phyloP scores from a whole-genome alignment of 257 asterid species.

The Plantago ovata region DNA sequence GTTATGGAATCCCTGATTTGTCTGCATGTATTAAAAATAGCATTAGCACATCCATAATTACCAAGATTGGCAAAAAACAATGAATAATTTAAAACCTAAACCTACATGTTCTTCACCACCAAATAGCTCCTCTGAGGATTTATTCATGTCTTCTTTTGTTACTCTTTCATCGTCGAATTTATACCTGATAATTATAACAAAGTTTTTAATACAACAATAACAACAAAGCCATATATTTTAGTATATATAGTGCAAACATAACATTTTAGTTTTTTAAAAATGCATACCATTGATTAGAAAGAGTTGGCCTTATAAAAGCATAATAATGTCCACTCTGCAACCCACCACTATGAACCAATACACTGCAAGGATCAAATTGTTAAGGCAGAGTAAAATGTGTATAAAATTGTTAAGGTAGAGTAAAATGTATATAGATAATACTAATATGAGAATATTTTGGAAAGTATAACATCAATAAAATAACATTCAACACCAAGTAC shows the following conservation, averaged over 20 bases:
- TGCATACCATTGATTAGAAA: constrained; percentile 80
- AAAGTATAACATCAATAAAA: too few relatives aligned
- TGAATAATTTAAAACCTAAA: not conserved
- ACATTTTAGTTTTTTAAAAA: not conserved
- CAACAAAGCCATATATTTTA: too few relatives aligned
- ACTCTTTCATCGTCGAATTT: constrained; percentile 72
- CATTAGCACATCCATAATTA: constrained; percentile 8
- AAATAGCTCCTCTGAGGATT: constrained; percentile 66
- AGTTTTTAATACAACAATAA: too few relatives aligned
- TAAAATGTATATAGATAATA: too few relatives aligned
- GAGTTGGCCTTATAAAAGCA: constrained; percentile 94
- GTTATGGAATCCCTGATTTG: constrained; percentile 64
- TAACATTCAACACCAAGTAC: too few relatives aligned
- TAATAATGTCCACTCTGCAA: constrained; percentile 98
- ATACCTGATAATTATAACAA: constrained; percentile 34
- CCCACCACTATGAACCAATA: constrained; percentile 97
- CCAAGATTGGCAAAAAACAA: not conserved
- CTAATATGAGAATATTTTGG: too few relatives aligned
- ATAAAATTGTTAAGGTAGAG: constrained; percentile 12
- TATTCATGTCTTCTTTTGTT: constrained; percentile 55
- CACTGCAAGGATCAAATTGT: constrained; percentile 44
- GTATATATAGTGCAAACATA: too few relatives aligned
- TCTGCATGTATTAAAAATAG: constrained; percentile 43
- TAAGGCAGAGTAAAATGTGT: constrained; percentile 9
- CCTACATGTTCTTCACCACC: constrained; percentile 71